phyloP scores from a whole-genome alignment of 768 basidiomycete genomes.

The Lactifluus piperatus region DNA sequence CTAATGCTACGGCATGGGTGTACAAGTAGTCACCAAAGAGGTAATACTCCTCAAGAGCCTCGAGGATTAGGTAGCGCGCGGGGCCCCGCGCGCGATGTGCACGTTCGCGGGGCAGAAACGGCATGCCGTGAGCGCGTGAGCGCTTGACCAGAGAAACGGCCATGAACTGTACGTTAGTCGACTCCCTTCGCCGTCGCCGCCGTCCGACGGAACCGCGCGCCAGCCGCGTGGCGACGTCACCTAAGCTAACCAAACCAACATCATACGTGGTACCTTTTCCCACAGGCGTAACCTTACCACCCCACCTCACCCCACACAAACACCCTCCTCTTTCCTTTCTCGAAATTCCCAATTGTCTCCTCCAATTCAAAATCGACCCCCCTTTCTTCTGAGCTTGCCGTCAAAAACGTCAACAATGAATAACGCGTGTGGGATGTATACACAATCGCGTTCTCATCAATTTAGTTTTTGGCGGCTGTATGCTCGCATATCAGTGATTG shows the following conservation, averaged over 20 bases:
- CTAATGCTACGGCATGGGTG: slow-evolving; percentile 1
- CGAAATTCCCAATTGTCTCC: slow-evolving; percentile 5
- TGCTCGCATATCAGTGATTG: background rate
- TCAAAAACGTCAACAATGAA: background rate
- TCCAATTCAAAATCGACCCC: background rate
- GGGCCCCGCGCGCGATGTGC: slow-evolving; percentile 12
- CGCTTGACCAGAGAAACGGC: background rate
- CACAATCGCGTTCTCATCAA: background rate
- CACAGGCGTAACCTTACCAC: background rate
- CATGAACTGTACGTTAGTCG: background rate
- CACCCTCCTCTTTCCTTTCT: background rate
- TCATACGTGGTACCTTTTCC: slow-evolving; percentile 4
- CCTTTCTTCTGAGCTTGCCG: background rate
- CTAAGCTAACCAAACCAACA: background rate
- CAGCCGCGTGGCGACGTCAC: slow-evolving; percentile 7
- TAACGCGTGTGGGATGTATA: background rate
- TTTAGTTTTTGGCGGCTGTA: background rate
- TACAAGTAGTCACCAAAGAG: slow-evolving; percentile 1
- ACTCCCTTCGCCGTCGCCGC: background rate
- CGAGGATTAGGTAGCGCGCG: slow-evolving; percentile 10
- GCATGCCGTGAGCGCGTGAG: background rate
- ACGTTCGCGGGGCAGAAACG: slow-evolving; percentile 9
- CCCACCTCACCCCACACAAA: too few species aligned
- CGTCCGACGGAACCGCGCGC: slow-evolving; percentile 7
- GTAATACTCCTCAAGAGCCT: slow-evolving; percentile 6